Base-by-base conservation (phyloP, 108 stramenopile species). In the Pseudonitzschia delicatissima region DNA sequence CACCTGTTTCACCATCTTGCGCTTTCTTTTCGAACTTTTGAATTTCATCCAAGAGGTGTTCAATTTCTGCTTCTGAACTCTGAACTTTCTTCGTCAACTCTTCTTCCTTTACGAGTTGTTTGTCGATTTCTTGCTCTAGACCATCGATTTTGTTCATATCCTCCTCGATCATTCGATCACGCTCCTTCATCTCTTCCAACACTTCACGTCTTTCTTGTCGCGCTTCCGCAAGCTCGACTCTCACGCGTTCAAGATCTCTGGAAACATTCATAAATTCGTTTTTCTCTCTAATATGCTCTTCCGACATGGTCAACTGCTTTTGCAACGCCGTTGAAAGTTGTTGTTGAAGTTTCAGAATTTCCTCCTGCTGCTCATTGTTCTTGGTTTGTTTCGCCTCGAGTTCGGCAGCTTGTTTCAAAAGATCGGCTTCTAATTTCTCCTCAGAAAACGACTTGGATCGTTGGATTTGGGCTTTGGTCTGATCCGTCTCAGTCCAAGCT, bases 21-120 rank as follows among this genome's bases (percentile, higher is more conserved):
- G 69, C n/a, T 47, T 69, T 51, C n/a, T 49, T 33, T 59, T 73
- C 69, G 49, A 82, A 62, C 7, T 82, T 49, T 47, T 74, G 44
- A 9, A 82, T 62, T 28, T 77, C 72, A 5, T 73, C 64, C 39
- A 72, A 45, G 13, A 72, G 58, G 21, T 69, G 63, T 25, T 65
- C 64, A 21, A 76, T 53, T 55, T 76, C 74, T 47, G 62, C 74
- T 21, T 76, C 74, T 40, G 74, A 68, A 13, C 40, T 44, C 4
- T 58, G 51, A 29, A 76, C 2, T 7, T 68, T 62, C 8, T 33
- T 35, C 48, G 64, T 62, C 45, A 69, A 18, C 1, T 45, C 59
- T 15, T 53, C 67, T 51, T 65, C 61, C 27, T 53, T 50, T 12
- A 25, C 67, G 1, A 62, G 42, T 50, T 76, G 74, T 3, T 53